phyloP scores from a whole-genome alignment of 352 stramenopile genomes.

The Achlya hypogyna region DNA sequence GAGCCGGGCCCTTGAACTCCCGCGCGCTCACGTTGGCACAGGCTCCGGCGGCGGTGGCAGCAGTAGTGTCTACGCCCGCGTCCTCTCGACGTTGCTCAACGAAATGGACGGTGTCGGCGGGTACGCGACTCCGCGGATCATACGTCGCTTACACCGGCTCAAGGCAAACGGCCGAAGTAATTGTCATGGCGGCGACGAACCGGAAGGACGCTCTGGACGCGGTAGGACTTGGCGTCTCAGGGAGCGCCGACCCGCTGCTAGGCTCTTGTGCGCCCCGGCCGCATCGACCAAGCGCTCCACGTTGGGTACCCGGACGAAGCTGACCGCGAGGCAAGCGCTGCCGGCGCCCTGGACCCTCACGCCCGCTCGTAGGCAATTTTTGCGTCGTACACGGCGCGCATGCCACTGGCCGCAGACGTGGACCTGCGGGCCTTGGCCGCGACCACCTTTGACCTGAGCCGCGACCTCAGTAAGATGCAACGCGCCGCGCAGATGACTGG shows the following conservation, averaged over 20 bases:
- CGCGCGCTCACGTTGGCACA: neutral
- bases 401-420: constrained; percentile 56
- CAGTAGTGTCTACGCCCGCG: constrained; percentile 58
- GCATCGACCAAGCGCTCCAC: constrained; percentile 69
- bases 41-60: constrained; percentile 28
- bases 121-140: neutral
- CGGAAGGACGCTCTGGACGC: constrained; percentile 55
- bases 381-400: constrained; percentile 44
- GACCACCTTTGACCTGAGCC: neutral
- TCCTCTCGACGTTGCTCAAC: constrained; percentile 78
- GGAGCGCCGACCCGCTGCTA: neutral
- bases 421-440: constrained; percentile 34
- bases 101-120: constrained; percentile 74
- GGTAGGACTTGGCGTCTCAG: neutral
- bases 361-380: constrained; percentile 48
- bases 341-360: constrained; percentile 4
- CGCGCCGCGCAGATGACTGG: constrained; percentile 31
- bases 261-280: constrained; percentile 59
- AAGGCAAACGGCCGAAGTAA: constrained; percentile 27
- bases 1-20: neutral
- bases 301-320: constrained; percentile 38
- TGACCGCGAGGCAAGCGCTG: constrained; percentile 31
- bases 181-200: constrained; percentile 72
- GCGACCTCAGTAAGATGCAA: neutral
- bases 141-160: neutral